These are phyloP conservation scores for Xylaria scruposa DNA, from an alignment of 495 filamentous ascomycete genomes.

Conservation along the genomic window DNA sequence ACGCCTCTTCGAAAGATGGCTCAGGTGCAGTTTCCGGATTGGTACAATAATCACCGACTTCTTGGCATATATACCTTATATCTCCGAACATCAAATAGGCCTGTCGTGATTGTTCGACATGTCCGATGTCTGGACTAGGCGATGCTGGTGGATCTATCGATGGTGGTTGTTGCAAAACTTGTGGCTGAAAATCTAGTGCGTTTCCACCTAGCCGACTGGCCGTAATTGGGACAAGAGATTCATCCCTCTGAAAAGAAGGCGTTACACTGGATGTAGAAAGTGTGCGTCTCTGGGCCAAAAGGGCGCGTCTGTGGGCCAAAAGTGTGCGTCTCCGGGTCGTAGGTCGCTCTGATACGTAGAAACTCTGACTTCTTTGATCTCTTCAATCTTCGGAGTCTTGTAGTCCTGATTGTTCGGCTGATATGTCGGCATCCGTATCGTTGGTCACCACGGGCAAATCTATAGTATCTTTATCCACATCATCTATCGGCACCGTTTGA, in stretches of 20 bases:
- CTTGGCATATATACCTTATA: neutral
- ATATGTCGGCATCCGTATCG: neutral
- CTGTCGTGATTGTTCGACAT: neutral
- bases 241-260: neutral
- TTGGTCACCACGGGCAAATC: neutral
- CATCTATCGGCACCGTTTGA: neutral
- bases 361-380: neutral
- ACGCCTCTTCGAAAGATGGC: neutral
- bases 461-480: neutral
- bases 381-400: neutral
- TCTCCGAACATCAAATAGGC: conserved; percentile 1
- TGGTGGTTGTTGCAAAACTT: neutral
- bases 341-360: neutral
- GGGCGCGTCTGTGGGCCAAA: too few species aligned
- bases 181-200: neutral
- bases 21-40: neutral
- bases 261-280: neutral
- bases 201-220: neutral
- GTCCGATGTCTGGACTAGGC: neutral
- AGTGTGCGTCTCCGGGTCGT: too few species aligned
- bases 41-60: neutral
- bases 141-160: neutral
- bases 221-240: neutral
- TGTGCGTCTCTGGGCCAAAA: too few species aligned
- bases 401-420: neutral